Conservation (phyloP, 768 basidiomycete genomes). For the Clitopilus passeckerianus region DNA sequence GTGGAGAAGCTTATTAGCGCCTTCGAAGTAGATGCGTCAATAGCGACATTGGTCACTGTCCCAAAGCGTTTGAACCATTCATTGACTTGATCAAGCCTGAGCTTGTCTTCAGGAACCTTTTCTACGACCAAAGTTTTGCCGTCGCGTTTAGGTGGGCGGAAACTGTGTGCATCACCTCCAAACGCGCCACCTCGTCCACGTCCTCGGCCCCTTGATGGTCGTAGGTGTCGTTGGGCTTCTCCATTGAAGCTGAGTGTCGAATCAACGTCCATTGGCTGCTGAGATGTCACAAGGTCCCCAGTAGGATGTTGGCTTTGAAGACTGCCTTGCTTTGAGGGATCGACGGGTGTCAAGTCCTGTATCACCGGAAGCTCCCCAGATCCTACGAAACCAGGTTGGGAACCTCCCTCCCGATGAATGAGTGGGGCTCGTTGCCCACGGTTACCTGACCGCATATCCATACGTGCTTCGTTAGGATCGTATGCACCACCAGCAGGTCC, state of each 20-base stretch:
- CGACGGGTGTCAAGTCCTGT: constrained; percentile 71
- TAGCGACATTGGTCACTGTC: constrained; percentile 86
- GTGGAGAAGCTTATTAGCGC: constrained; percentile 84
- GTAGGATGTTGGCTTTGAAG: not conserved
- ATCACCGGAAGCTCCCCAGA: constrained; percentile 81
- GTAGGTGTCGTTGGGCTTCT: not conserved
- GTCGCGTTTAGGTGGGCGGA: constrained; percentile 61
- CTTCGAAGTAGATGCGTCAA: constrained; percentile 70
- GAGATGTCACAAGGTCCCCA: constrained; percentile 13
- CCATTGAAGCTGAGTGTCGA: not conserved
- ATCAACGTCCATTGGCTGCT: not conserved
- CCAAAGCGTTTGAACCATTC: constrained; percentile 92
- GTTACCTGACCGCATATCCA: constrained; percentile 65
- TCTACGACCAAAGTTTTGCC: constrained; percentile 89
- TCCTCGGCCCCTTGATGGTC: not conserved
- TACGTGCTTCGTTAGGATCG: constrained; percentile 73
- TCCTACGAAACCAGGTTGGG: constrained; percentile 29
- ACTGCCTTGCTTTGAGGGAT: constrained; percentile 21
- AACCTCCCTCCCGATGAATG: constrained; percentile 42
- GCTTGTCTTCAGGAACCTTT: constrained; percentile 85
- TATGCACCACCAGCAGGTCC: constrained; percentile 49
- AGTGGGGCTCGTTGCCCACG: constrained; percentile 58
- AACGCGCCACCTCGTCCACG: constrained; percentile 53
- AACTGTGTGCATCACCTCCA: constrained; percentile 57
- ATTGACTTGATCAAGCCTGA: constrained; percentile 74